phyloP scores from a whole-genome alignment of 2,329 filamentous ascomycete species.

The Monosporascus sp. region DNA sequence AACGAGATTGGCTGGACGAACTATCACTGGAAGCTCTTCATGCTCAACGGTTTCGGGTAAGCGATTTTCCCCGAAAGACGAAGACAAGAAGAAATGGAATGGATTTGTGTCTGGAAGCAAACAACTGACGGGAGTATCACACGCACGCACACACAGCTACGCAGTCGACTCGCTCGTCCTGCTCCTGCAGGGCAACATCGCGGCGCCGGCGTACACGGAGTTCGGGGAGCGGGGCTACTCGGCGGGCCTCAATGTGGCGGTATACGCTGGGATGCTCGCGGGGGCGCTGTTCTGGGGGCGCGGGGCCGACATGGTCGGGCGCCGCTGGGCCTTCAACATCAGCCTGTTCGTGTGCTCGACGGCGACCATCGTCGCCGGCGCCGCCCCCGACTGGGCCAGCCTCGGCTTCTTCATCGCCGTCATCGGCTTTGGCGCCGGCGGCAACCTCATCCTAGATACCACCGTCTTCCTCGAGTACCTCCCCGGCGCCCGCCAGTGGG shows the following conservation, averaged over 20 bases:
- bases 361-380: constrained; percentile 60
- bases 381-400: constrained; percentile 60
- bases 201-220: constrained; percentile 51
- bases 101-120: too few relatives aligned
- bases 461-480: constrained; percentile 43
- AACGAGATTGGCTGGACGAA: constrained; percentile 29
- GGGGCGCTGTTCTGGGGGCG: constrained; percentile 66
- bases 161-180: constrained; percentile 52
- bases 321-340: constrained; percentile 63
- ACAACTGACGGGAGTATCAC: neutral
- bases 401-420: constrained; percentile 60
- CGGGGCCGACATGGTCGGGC: constrained; percentile 61
- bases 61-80: constrained; percentile 1
- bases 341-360: constrained; percentile 58
- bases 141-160: constrained; percentile 33
- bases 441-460: constrained; percentile 59
- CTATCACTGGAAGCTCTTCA: constrained; percentile 52
- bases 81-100: too few relatives aligned
- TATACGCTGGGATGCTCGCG: constrained; percentile 42
- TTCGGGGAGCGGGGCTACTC: constrained; percentile 50
- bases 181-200: constrained; percentile 59
- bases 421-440: constrained; percentile 59
- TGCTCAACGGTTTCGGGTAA: constrained; percentile 55
- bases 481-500: constrained; percentile 54
- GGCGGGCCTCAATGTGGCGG: constrained; percentile 56